Evolutionary conservation across 768 basidiomycete species (phyloP), one percentile per base, ranked within the genome.

Genomic region (Antrodiella citrinella): DNA sequence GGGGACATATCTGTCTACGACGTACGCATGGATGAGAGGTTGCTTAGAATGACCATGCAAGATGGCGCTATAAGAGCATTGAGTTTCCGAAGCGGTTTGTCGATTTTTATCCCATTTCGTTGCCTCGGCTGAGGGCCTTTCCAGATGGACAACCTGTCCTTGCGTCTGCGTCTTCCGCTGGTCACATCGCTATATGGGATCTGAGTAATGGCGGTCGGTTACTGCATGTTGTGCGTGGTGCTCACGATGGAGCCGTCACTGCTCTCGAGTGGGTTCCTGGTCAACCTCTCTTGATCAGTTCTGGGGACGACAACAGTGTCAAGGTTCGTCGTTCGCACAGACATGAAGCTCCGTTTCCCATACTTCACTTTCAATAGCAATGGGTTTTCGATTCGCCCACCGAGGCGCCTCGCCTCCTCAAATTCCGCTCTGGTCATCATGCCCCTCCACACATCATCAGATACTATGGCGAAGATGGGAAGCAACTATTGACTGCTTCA

Each of bases 391-490:
- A 98, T 60, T 89, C 93, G 0, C 91, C 92, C 0, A 86, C 88
- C 0, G 73, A 86, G 1, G 72, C 88, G 20, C 95, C 96, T 1
- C 78, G 91, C 49, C 71, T 98, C 10, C 76, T 97, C 21, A 98
- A 97, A 71, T 91, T 80, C 65, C 81, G 96, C 43, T 86, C 91
- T 0, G 96, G 96, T 26, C 96, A 99, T 60, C 87, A 87, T 55
- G 76, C 82, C 0, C 92, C 96, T 15, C 93, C 93, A 0, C 86
- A 93, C 62, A 73, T 93, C 18, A 91, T 99, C 45, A 77, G 94
- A 49, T 97, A 91, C 66, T 97, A 96, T 64, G 95, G 94, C 11
- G 83, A 88, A n/a, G 95, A 99, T 60, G 96, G 96, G 2, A 99
- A 99, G 68, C 85, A 91, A 54, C 69, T 99, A 5, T 67, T 99